Percentiles rank a stretch among this genome's conserved stretches.
Evolutionary conservation across 768 basidiomycete genomes (phyloP).

Genomic region (Mycena filopes): DNA sequence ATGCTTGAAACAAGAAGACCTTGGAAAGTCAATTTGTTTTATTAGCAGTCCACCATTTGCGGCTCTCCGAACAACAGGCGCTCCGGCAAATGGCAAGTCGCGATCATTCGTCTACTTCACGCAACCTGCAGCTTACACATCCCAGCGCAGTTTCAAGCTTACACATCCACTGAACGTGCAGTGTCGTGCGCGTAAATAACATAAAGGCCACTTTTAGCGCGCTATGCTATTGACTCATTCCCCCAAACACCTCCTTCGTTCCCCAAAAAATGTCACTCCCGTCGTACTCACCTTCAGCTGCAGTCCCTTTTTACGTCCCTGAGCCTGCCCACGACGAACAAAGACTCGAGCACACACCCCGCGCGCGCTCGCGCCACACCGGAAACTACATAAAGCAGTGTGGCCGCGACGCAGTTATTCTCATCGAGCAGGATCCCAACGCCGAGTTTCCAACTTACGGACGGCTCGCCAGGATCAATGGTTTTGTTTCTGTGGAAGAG

Average conservation of each 20-base stretch:
- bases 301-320: constrained; percentile 68
- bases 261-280: constrained; percentile 46
- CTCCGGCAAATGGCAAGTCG: no score
- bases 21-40: no score
- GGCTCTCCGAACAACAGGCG: no score
- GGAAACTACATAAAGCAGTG: constrained; percentile 53
- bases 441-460: constrained; percentile 55
- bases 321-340: constrained; percentile 63
- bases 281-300: constrained; percentile 62
- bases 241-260: not conserved
- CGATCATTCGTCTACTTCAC: constrained; percentile 1
- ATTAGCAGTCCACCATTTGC: no score
- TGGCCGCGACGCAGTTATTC: constrained; percentile 52
- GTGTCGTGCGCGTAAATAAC: constrained; percentile 10
- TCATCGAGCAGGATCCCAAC: constrained; percentile 60
- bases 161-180: constrained; percentile 10
- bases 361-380: constrained; percentile 35
- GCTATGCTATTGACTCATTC: no score
- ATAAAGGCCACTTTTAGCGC: constrained; percentile 15
- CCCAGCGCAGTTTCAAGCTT: not conserved
- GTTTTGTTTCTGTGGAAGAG: constrained; percentile 56
- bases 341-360: constrained; percentile 61
- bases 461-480: constrained; percentile 52
- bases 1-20: no score
- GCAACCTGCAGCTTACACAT: no score